Conservation (phyloP, 805 yeast genomes). For the Jamesozyma lodderae region DNA sequence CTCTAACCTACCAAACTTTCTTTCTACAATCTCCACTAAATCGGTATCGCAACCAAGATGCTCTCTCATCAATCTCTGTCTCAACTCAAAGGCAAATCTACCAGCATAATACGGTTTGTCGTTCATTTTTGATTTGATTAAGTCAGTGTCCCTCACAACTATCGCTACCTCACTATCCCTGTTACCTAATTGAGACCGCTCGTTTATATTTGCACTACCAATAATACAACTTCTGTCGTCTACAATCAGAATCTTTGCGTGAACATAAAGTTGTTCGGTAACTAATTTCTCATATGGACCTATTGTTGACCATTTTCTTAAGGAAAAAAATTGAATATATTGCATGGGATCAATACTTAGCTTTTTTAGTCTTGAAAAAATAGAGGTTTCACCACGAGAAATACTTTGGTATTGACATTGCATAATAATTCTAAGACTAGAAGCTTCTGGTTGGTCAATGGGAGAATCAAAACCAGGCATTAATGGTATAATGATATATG, state of each 20-base stretch:
- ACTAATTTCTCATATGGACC: constrained; percentile 66
- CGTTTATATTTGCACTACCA: constrained; percentile 96
- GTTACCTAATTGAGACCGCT: constrained; percentile 87
- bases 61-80: constrained; percentile 92
- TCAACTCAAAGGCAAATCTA: constrained; percentile 77
- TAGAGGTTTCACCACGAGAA: constrained; percentile 79
- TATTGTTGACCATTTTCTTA: constrained; percentile 91
- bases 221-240: constrained; percentile 91
- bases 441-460: constrained; percentile 88
- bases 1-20: constrained; percentile 45
- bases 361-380: constrained; percentile 70
- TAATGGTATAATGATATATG: constrained; percentile 82
- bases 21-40: constrained; percentile 68
- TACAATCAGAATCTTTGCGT: constrained; percentile 83
- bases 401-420: constrained; percentile 93
- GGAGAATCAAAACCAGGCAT: constrained; percentile 97
- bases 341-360: constrained; percentile 83
- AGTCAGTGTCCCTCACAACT: constrained; percentile 72
- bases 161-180: constrained; percentile 95
- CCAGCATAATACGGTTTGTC: constrained; percentile 77
- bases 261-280: constrained; percentile 89
- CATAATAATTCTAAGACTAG: constrained; percentile 92
- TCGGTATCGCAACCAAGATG: constrained; percentile 94
- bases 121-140: constrained; percentile 60
- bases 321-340: constrained; percentile 82